These are phyloP conservation scores for Castanea mollissima DNA, from an alignment of 306 rosid genomes.

Conservation along the genomic window DNA sequence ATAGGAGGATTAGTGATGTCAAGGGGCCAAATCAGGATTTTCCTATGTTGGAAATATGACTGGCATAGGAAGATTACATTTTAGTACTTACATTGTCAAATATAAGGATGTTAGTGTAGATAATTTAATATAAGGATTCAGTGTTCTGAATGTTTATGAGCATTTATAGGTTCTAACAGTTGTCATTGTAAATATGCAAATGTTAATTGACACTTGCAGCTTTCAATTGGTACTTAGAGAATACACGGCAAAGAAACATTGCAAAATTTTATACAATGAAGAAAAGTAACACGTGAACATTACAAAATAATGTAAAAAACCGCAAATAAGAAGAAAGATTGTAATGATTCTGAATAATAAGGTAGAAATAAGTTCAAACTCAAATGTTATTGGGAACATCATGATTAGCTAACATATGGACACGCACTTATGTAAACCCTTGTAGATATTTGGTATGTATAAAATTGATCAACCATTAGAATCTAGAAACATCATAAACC, in stretches of 20 bases:
- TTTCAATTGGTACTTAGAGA: neutral
- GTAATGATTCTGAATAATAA: neutral
- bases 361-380: neutral
- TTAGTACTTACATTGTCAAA: conserved; percentile 8
- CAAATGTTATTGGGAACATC: neutral
- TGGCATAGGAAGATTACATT: conserved; percentile 51
- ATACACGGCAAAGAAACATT: neutral
- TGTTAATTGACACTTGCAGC: neutral
- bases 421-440: neutral
- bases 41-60: conserved; percentile 51
- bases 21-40: conserved; percentile 61
- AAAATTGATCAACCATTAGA: neutral
- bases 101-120: too few relatives aligned
- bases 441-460: neutral
- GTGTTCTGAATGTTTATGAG: neutral
- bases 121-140: too few relatives aligned
- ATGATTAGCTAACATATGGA: neutral
- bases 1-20: conserved; percentile 76
- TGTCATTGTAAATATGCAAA: neutral
- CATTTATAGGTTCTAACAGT: neutral
- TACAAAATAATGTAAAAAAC: neutral
- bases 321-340: neutral
- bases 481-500: neutral
- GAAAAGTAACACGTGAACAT: neutral
- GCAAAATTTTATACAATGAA: neutral